Conservation (phyloP, 225 moss, liverwort and hornwort genomes). For the Marchantia polymorpha region DNA sequence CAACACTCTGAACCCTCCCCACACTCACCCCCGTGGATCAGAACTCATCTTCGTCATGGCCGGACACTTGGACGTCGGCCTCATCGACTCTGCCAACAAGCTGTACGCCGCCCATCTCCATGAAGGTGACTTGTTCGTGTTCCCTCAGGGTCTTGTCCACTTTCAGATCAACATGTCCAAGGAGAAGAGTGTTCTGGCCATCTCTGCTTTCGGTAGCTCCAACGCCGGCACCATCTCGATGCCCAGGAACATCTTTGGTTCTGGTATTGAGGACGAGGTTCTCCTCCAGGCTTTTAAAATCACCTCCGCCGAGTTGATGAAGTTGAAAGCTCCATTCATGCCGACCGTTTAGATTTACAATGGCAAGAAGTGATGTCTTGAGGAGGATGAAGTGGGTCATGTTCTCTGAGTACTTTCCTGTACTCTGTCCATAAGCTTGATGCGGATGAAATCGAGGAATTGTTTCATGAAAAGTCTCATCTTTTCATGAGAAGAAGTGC, state of each 20-base stretch:
- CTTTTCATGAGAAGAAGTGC: too few species aligned
- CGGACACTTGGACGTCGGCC: conserved; percentile 21
- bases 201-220: conserved; percentile 28
- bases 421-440: too few species aligned
- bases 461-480: too few species aligned
- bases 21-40: conserved; percentile 33
- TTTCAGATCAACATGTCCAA: conserved; percentile 22
- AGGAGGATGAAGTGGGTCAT: too few species aligned
- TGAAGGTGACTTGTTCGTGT: conserved; percentile 31
- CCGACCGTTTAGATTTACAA: neutral
- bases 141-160: conserved; percentile 26
- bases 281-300: conserved; percentile 18
- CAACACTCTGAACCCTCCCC: conserved; percentile 25
- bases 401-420: too few species aligned
- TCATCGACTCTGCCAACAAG: conserved; percentile 25
- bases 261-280: conserved; percentile 19
- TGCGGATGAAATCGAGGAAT: too few species aligned
- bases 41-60: conserved; percentile 29
- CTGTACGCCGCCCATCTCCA: conserved; percentile 25
- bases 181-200: conserved; percentile 2
- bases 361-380: too few species aligned
- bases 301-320: neutral
- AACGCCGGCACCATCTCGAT: conserved; percentile 27
- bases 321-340: conserved; percentile 17
- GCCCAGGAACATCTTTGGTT: conserved; percentile 18